Base-by-base conservation (phyloP, 371 early-diverging fungal species). In the Sporodiniella umbellata region DNA sequence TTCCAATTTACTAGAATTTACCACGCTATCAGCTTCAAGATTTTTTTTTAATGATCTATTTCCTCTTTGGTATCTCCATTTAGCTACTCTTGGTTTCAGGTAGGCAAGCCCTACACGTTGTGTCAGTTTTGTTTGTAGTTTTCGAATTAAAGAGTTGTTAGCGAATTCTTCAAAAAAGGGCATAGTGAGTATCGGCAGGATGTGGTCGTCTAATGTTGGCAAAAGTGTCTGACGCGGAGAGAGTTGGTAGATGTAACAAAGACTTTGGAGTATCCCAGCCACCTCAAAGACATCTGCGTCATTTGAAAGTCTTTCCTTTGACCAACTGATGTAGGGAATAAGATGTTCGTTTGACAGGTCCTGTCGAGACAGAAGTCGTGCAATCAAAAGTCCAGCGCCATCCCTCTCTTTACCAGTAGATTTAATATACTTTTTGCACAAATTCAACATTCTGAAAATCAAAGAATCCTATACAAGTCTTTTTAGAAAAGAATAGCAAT, bases 401-500 rank as follows among this genome's bases (percentile, higher is more conserved):
- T 94, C 94, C 39, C 87, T 78, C 45, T 94, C 96, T 59, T 90
- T 94, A 14, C 92, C 89, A 0, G 88, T 80, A 1, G 76, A 66
- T 3, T 62, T 52, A 38, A 94, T 58, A 47, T 72, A 83, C 6
- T 35, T 35, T 48, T 83, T 84, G 50, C 75, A 77, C 1, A 70
- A 53, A 22, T 69, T 62, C 5, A 86, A 55, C 72, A 84, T 75
- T 6, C 72, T 61, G 6, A 72, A 66, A 18, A 83, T 70, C 21
- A 86, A 58, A 1, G 82, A 68, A 14, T 67, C 66, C 71, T 84
- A 4, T 49, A 7, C n/a, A 44, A 15, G 4, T 28, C 30, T 28
- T 28, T 7, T 28, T 28, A 10, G 4, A 40, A 46, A 24, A 40
- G 26, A 42, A 15, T 15, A 43, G 17, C 6, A 12, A 25, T 25